phyloP scores from a whole-genome alignment of 179 eudicot genomes.

The Camellia oleifera region DNA sequence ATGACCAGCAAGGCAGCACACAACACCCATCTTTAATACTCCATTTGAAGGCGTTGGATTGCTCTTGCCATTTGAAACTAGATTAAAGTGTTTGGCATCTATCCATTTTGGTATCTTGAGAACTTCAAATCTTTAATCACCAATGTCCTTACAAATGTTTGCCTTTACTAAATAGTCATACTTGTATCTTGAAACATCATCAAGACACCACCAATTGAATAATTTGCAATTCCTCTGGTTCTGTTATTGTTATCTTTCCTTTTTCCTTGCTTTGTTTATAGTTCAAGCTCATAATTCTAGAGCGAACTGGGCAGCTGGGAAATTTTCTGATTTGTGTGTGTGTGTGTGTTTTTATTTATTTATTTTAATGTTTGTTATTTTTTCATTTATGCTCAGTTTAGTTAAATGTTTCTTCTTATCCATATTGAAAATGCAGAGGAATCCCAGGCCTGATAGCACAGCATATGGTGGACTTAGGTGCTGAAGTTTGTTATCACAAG shows the following conservation, averaged over 20 bases:
- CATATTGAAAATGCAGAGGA: conserved; percentile 45
- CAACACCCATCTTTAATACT: neutral
- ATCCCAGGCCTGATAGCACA: conserved; percentile 56
- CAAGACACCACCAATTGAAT: neutral
- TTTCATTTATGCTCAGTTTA: neutral
- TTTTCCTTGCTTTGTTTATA: neutral
- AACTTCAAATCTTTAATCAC: neutral
- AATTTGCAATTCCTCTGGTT: conserved; percentile 1
- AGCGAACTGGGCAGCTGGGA: neutral
- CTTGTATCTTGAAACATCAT: neutral
- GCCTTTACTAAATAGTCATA: too few relatives aligned
- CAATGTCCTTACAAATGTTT: neutral
- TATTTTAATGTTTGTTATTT: neutral
- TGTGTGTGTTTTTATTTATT: neutral
- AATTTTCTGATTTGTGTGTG: neutral
- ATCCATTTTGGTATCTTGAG: neutral
- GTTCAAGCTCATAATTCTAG: neutral
- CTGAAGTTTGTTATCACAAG: conserved; percentile 75
- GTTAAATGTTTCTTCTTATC: conserved; percentile 3
- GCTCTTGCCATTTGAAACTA: conserved; percentile 1
- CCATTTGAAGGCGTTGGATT: neutral
- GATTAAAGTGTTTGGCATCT: neutral
- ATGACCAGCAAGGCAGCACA: neutral
- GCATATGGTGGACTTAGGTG: conserved; percentile 66
- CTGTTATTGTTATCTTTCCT: neutral